Evolutionary conservation across 345 rosid species (phyloP), one percentile per base, ranked within the genome.

Genomic region (Aquilaria sinensis): DNA sequence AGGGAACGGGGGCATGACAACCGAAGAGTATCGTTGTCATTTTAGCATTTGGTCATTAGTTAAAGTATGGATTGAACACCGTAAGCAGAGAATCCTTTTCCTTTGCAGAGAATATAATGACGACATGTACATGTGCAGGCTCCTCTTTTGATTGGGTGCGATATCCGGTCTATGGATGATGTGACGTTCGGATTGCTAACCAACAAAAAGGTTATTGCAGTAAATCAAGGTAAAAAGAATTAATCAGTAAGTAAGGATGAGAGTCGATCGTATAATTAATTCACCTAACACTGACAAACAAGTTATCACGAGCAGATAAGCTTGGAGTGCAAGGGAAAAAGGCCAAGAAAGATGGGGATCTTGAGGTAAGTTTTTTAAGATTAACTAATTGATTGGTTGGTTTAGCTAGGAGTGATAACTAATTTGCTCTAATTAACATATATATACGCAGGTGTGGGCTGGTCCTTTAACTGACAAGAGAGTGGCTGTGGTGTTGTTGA

Each of bases 1-100:
- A 33, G 93, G 89, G 12, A 86, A 86, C 62, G 89, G 93, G 43
- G 85, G 89, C 31, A 84, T 86, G 93, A 86, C 78, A 6, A 70
- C 75, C 0, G 82, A 80, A n/a, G 93, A 86, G 61, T 84, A 86
- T 48, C 72, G 74, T 12, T 78, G 80, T 37, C 89, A 86, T 71
- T 86, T 86, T 52, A 86, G 89, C 76, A 78, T 86, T 53, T 86
- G 93, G 93, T 85, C 89, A 56, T 60, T 84, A 48, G 80, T 69
- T 14, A 82, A 86, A 82, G 90, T 78, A 81, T 52, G 34, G 45
- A 49, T 9, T 9, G 31, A 7, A 37, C 37, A 5, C 43, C 43
- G 43, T 37, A 37, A 37, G 43, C 43, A 37, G 43, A 9, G 8
- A 37, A 49, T 12, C 43, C 43, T 37, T 37, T 31, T 43, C 29